Conservation (phyloP, 208 protist species). For the Trypanosomatidae sp. region DNA sequence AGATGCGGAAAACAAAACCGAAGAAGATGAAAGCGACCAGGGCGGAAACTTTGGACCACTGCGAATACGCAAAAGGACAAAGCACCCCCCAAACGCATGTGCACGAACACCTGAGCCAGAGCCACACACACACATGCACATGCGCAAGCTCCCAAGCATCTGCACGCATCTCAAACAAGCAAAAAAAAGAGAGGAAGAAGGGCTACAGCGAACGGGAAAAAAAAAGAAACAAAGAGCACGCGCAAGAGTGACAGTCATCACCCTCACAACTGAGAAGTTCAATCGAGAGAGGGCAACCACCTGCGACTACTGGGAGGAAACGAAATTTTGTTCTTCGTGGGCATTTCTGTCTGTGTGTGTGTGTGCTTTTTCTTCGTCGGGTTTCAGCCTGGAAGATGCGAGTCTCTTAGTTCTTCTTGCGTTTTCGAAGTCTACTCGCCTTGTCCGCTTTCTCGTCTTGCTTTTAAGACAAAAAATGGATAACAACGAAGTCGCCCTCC, state of each 20-base stretch:
- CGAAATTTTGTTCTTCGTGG: not conserved
- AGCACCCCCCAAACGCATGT: not conserved
- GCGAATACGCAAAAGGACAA: not conserved
- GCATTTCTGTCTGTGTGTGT: not conserved
- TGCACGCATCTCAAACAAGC: not conserved
- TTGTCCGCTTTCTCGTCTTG: no score
- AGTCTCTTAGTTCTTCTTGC: no score
- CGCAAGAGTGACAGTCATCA: not conserved
- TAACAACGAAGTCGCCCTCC: not conserved
- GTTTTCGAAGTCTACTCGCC: no score
- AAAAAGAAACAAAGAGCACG: not conserved
- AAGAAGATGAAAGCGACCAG: not conserved
- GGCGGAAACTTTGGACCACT: slow-evolving; percentile 1
- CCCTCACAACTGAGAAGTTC: not conserved
- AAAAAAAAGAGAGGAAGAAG: not conserved
- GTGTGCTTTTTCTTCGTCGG: not conserved
- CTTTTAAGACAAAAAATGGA: not conserved
- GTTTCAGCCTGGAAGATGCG: no score
- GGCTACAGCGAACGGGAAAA: not conserved
- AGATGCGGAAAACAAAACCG: not conserved
- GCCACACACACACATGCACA: not conserved
- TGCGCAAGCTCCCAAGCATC: not conserved
- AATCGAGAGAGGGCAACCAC: not conserved
- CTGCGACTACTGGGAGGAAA: not conserved
- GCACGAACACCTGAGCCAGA: not conserved